These are phyloP conservation scores for Pleurotus giganteus DNA, from an alignment of 768 basidiomycete genomes.

Conservation along the genomic window DNA sequence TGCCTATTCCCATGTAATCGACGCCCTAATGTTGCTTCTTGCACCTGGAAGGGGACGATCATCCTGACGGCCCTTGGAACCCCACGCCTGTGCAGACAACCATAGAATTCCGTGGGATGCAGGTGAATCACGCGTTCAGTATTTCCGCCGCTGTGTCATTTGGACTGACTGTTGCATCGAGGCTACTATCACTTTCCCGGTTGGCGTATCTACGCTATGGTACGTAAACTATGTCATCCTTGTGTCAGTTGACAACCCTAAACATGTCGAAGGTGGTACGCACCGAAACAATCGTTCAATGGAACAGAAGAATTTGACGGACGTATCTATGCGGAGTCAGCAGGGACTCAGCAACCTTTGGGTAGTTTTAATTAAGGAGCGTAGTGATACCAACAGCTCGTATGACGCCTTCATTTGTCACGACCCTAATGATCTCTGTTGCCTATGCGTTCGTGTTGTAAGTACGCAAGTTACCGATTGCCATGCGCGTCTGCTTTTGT, in stretches of 20 bases:
- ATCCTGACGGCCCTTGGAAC: conserved; percentile 47
- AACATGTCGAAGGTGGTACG: conserved; percentile 33
- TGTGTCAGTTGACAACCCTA: not conserved
- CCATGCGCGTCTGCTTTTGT: too few species aligned
- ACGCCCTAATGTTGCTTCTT: not conserved
- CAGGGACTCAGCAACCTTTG: conserved; percentile 13
- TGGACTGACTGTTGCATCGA: conserved; percentile 15
- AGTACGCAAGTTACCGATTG: too few species aligned
- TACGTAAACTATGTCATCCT: not conserved
- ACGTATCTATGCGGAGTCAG: conserved; percentile 12
- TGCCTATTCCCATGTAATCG: not conserved
- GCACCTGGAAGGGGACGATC: conserved; percentile 43
- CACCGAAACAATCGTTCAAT: conserved; percentile 19
- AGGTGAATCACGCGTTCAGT: conserved; percentile 32
- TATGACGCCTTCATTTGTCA: not conserved
- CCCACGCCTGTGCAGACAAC: conserved; percentile 53
- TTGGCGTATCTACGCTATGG: conserved; percentile 63
- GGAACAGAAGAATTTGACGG: conserved; percentile 11
- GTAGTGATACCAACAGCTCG: too few species aligned
- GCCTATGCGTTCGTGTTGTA: too few species aligned
- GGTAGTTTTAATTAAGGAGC: conserved; percentile 14
- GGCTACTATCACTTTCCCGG: conserved; percentile 77
- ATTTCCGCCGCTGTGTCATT: not conserved
- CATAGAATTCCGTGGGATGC: conserved; percentile 62
- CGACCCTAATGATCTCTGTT: too few species aligned